Percentiles rank a stretch among this genome's conserved stretches.
phyloP scores from a whole-genome alignment of 345 rosid genomes.

The Salix suchowensis region DNA sequence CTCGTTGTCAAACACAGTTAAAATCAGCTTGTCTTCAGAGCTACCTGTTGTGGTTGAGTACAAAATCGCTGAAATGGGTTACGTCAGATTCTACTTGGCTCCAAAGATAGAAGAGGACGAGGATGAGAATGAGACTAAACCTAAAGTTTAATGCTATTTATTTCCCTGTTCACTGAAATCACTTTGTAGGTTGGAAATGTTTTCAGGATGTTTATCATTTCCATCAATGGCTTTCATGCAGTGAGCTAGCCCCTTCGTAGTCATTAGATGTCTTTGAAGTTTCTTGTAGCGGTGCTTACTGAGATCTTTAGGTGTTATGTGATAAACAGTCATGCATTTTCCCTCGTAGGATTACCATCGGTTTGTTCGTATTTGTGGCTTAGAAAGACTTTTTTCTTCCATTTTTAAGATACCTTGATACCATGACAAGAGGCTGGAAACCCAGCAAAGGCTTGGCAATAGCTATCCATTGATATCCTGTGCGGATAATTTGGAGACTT shows the following conservation, averaged over 20 bases:
- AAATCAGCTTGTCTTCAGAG: slow-evolving; percentile 90
- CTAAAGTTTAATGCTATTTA: slow-evolving; percentile 14
- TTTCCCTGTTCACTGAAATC: neutral
- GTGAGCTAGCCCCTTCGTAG: neutral
- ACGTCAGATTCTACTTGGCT: slow-evolving; percentile 86
- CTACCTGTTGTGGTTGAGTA: slow-evolving; percentile 96
- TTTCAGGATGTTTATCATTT: neutral
- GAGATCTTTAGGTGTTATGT: neutral
- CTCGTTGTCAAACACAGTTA: slow-evolving; percentile 73
- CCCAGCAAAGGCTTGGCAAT: neutral
- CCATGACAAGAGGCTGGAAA: neutral
- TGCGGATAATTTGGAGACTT: too few species aligned
- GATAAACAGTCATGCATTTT: neutral
- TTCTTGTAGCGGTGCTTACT: neutral
- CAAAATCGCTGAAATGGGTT: slow-evolving; percentile 99
- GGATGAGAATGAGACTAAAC: slow-evolving; percentile 80
- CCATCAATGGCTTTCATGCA: neutral
- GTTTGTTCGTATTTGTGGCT: neutral
- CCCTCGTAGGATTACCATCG: neutral
- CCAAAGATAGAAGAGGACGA: slow-evolving; percentile 98
- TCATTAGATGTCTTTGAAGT: neutral
- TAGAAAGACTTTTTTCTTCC: neutral
- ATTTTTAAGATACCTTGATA: neutral
- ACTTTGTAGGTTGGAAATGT: neutral
- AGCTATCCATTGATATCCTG: neutral